Base-by-base conservation (phyloP, 2,329 filamentous ascomycete species). In the Hymenoscyphus albidus region DNA sequence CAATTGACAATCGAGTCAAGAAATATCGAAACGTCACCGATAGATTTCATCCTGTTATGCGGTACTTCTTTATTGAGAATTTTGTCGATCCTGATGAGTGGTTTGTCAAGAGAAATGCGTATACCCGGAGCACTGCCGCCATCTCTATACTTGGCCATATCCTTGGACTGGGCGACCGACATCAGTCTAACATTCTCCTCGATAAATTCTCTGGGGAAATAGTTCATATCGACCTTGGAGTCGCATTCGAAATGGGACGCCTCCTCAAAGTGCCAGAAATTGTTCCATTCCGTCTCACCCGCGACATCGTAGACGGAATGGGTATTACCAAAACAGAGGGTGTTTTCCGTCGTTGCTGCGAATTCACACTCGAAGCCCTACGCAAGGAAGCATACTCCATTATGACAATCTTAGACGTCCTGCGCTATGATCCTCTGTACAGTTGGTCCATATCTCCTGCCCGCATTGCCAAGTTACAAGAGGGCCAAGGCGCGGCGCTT, bases 391-490 rank as follows among this genome's bases (percentile, higher is more conserved):
- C 91, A 13, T 96, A 97, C 75, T 93, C 90, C 56, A 99, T 99
- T 79, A 98, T 97, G 93, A 98, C 95, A 0, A 93, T 99, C 62
- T 86, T 99, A 22, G 96, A 99, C 74, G 96, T 99, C 27, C 81
- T 99, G 65, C 90, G 96, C n/a, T 98, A 97, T 77, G 95, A 99
- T 81, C 96, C 95, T 0, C 80, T 99, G 67, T 96, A 98, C 77
- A 95, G 88, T 66, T 99, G 95, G 95, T 94, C 92, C 42, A 88
- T 97, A 63, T 95, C 91, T 12, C 87, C 87, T 0, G 80, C 88
- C 40, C 82, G 87, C 22, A 77, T 89, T 64, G 85, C 85, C 51
- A 88, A 88, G 72, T 77, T 89, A 63, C 87, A 89, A 73, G 85
- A 86, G 70, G 85, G 83, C 9, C 80, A 88, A 56, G 82, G 83